These are phyloP conservation scores for Myxozyma melibiosi DNA, from an alignment of 805 yeast genomes.

Conservation along the genomic window DNA sequence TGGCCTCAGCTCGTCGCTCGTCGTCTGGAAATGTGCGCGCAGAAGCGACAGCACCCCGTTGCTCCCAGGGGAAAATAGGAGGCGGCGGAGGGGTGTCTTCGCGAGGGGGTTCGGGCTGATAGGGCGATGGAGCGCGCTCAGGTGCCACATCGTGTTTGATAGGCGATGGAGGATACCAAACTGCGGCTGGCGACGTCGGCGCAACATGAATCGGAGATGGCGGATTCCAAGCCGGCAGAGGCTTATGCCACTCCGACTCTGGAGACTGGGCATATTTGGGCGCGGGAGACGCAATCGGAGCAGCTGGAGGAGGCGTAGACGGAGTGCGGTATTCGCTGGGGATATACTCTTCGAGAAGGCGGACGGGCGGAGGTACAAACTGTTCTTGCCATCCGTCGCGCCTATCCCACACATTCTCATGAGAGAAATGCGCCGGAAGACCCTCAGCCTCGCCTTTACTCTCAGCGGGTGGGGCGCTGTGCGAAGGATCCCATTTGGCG, in stretches of 20 bases:
- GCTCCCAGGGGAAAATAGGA: constrained; percentile 34
- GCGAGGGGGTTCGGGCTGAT: background rate
- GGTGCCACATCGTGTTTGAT: background rate
- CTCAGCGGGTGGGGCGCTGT: constrained; percentile 18
- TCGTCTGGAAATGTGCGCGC: constrained; percentile 31
- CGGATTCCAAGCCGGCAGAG: background rate
- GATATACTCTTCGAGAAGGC: constrained; percentile 9
- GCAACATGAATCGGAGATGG: background rate
- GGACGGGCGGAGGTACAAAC: constrained; percentile 26
- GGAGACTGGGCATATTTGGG: constrained; percentile 1
- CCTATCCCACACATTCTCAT: constrained; percentile 28
- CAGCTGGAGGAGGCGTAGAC: constrained; percentile 21
- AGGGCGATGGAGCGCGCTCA: constrained; percentile 5
- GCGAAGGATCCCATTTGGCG: constrained; percentile 30
- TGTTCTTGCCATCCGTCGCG: constrained; percentile 12
- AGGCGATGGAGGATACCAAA: constrained; percentile 14
- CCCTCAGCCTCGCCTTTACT: constrained; percentile 26
- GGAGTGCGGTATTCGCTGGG: background rate
- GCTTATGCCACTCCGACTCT: background rate
- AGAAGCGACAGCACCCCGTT: constrained; percentile 5
- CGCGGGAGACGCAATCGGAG: background rate
- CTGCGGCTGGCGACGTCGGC: constrained; percentile 8
- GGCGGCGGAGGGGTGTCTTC: constrained; percentile 14
- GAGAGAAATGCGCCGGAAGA: constrained; percentile 18
- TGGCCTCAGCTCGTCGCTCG: background rate